Evolutionary conservation across 2,329 filamentous ascomycete species (phyloP).

Genomic region (Aspergillus nomiae): DNA sequence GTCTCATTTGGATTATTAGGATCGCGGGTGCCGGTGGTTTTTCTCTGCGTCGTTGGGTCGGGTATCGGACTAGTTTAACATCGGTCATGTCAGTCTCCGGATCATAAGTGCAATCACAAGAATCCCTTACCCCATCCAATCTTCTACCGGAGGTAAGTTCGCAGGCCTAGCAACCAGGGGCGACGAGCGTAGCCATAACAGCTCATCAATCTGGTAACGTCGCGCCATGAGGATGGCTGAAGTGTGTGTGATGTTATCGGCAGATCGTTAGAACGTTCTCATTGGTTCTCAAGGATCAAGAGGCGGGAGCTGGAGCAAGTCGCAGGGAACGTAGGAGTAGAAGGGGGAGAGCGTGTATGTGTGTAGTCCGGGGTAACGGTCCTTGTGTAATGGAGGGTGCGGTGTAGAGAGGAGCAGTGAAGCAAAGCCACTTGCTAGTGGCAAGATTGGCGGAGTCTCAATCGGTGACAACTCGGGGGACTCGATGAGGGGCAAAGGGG

Average conservation of each 20-base stretch:
- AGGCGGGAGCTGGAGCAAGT: conserved; percentile 8
- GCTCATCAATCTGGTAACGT: conserved; percentile 75
- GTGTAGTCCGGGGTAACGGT: background rate
- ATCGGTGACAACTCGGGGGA: conserved; percentile 13
- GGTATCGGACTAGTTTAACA: conserved; percentile 40
- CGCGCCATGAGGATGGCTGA: conserved; percentile 41
- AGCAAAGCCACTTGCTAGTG: conserved; percentile 17
- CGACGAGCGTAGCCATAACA: conserved; percentile 76
- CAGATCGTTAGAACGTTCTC: conserved; percentile 28
- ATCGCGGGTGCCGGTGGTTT: conserved; percentile 38
- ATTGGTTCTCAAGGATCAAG: conserved; percentile 27
- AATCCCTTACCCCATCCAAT: conserved; percentile 86
- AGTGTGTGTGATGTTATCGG: conserved; percentile 17
- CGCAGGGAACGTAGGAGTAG: conserved; percentile 6
- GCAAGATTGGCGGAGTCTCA: conserved; percentile 18
- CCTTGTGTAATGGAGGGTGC: conserved; percentile 7
- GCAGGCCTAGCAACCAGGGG: conserved; percentile 81
- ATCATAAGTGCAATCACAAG: conserved; percentile 13
- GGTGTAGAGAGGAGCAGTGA: conserved; percentile 1
- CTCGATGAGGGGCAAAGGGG: background rate
- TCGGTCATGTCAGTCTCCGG: conserved; percentile 23
- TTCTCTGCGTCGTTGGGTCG: conserved; percentile 44
- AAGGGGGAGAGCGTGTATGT: background rate
- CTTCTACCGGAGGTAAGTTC: conserved; percentile 77
- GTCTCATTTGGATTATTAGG: conserved; percentile 37